phyloP scores from a whole-genome alignment of 2,329 filamentous ascomycete species.

The Neurospora crassa region DNA sequence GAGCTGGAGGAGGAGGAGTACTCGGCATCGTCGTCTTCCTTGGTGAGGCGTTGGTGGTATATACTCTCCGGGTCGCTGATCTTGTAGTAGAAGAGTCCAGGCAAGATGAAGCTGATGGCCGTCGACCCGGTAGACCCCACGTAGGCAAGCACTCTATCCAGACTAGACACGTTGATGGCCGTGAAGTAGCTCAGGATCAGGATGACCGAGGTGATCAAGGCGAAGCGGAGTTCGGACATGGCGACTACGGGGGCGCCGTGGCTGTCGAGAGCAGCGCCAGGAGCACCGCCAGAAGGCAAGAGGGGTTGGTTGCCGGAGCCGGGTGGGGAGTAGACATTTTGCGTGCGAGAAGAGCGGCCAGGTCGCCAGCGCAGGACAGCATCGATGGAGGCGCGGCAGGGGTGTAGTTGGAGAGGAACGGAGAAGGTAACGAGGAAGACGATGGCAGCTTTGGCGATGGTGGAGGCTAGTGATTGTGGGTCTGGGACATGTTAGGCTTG shows the following conservation, averaged over 20 bases:
- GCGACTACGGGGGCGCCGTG: constrained; percentile 45
- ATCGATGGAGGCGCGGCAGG: constrained; percentile 89
- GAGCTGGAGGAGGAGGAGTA: constrained; percentile 30
- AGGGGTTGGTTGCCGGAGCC: constrained; percentile 33
- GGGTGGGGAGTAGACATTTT: constrained; percentile 26
- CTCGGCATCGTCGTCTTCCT: constrained; percentile 81
- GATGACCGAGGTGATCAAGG: constrained; percentile 76
- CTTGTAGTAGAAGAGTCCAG: constrained; percentile 96
- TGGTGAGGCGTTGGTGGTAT: constrained; percentile 76
- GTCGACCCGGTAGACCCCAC: constrained; percentile 92
- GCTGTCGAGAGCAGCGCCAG: constrained; percentile 25
- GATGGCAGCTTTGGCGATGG: constrained; percentile 89
- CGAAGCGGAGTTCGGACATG: constrained; percentile 85
- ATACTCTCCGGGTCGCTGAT: constrained; percentile 84
- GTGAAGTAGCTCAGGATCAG: constrained; percentile 78
- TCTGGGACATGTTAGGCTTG: constrained; percentile 31
- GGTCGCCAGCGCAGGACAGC: constrained; percentile 92
- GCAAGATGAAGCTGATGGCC: constrained; percentile 92
- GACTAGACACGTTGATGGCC: constrained; percentile 80
- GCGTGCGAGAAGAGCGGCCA: constrained; percentile 2
- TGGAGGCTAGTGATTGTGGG: constrained; percentile 67
- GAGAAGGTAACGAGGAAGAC: constrained; percentile 95
- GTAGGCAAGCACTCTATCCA: constrained; percentile 88
- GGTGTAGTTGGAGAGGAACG: constrained; percentile 90
- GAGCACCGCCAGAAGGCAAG: constrained; percentile 22